A percentile compares a stretch with the other conserved stretches of the same genome.
phyloP scores from a whole-genome alignment of 768 basidiomycete species.

The Leccinum subtestaceum region DNA sequence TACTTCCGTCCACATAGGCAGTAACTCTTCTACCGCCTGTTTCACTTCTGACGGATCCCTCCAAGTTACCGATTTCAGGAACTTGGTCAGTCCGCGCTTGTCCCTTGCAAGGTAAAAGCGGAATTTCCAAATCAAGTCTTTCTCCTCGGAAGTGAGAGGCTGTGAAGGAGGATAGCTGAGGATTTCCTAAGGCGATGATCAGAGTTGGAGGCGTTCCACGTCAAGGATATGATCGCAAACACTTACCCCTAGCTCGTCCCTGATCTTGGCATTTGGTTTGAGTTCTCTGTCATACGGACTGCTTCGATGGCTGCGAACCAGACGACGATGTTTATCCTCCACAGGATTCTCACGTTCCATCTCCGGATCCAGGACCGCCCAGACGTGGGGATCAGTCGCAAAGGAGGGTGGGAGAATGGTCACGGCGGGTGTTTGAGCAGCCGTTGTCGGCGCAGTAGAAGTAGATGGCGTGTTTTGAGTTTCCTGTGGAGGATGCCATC shows the following conservation, averaged over 20 bases:
- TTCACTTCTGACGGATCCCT: slow-evolving; percentile 94
- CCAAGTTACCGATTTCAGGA: slow-evolving; percentile 97
- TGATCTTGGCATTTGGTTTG: slow-evolving; percentile 93
- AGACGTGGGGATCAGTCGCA: slow-evolving; percentile 67
- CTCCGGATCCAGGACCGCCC: slow-evolving; percentile 91
- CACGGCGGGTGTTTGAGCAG: slow-evolving; percentile 38
- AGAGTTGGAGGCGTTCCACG: neutral
- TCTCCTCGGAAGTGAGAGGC: slow-evolving; percentile 83
- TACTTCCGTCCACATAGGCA: slow-evolving; percentile 96
- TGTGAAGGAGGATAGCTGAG: slow-evolving; percentile 90
- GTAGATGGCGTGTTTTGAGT: slow-evolving; percentile 39
- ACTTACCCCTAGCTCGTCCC: slow-evolving; percentile 87
- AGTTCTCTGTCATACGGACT: slow-evolving; percentile 94
- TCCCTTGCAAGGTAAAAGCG: slow-evolving; percentile 94
- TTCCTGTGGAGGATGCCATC: slow-evolving; percentile 34
- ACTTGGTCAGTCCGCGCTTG: slow-evolving; percentile 94
- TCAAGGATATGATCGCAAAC: neutral
- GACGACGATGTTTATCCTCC: slow-evolving; percentile 92
- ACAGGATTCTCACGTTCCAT: slow-evolving; percentile 91
- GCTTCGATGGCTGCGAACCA: slow-evolving; percentile 92
- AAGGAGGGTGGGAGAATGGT: slow-evolving; percentile 48
- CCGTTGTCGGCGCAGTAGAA: slow-evolving; percentile 40
- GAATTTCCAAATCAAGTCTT: slow-evolving; percentile 98
- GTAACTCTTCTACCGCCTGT: slow-evolving; percentile 92
- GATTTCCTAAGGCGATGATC: slow-evolving; percentile 58